phyloP scores from a whole-genome alignment of 1,284 basidiomycete species.

The Ustilago loliicola region DNA sequence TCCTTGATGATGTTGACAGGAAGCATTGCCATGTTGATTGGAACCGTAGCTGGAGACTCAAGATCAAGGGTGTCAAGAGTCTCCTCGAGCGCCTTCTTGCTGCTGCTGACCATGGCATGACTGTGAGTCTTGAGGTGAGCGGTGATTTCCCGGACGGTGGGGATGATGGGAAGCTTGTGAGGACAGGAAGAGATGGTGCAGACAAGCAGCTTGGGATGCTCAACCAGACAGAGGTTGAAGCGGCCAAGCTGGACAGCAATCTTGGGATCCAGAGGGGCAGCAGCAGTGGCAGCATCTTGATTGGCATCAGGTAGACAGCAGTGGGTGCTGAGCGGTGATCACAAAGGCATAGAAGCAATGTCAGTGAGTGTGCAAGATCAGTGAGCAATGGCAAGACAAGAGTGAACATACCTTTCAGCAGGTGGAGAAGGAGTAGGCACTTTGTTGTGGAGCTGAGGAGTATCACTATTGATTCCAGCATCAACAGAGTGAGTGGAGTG shows the following conservation, averaged over 20 bases:
- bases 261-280: background rate
- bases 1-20: constrained; percentile 11
- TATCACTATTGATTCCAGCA: background rate
- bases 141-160: background rate
- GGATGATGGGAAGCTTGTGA: background rate
- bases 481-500: background rate
- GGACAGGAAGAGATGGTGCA: background rate
- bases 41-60: background rate
- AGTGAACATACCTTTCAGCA: background rate
- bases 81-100: background rate
- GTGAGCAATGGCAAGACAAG: background rate
- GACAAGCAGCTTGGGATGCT: constrained; percentile 1
- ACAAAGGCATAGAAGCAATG: background rate
- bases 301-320: background rate
- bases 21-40: background rate
- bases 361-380: background rate
- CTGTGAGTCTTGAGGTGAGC: background rate
- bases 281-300: background rate
- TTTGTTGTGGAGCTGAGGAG: too few relatives aligned
- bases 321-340: background rate
- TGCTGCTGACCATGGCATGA: background rate
- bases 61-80: background rate
- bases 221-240: constrained; percentile 4
- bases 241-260: background rate
- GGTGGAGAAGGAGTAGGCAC: background rate